Evolutionary conservation across 768 basidiomycete genomes (phyloP).

Genomic region (Lyophyllum semitale): DNA sequence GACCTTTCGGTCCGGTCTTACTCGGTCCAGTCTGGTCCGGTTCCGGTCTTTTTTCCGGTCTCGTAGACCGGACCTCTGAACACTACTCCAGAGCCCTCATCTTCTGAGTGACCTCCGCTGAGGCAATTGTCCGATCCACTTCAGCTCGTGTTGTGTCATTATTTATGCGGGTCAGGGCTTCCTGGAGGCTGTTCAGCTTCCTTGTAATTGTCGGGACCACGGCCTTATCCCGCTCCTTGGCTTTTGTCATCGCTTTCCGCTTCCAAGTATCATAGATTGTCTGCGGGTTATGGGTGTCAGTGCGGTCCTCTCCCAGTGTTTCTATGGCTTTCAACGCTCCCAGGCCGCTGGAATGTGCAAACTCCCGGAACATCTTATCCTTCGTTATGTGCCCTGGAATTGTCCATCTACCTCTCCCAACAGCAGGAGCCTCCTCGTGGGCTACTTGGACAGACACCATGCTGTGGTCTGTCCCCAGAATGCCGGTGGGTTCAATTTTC

Average conservation of each 20-base stretch:
- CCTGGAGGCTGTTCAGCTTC: not conserved
- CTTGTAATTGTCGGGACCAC: not conserved
- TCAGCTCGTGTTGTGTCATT: not conserved
- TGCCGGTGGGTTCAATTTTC: not conserved
- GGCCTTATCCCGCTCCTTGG: not conserved
- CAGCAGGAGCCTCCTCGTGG: not conserved
- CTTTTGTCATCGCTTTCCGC: not conserved
- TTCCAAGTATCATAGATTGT: not conserved
- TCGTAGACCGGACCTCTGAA: too few relatives aligned
- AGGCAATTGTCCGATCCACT: too few relatives aligned
- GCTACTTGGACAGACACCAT: not conserved
- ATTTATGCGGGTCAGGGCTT: not conserved
- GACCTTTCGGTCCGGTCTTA: too few relatives aligned
- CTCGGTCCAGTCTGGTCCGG: too few relatives aligned
- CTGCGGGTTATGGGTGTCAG: not conserved
- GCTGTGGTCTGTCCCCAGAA: too few relatives aligned
- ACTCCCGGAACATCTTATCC: not conserved
- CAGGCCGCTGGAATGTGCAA: not conserved
- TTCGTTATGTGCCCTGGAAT: not conserved
- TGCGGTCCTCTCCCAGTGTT: not conserved
- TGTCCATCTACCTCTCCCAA: too few relatives aligned
- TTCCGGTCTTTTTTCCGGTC: too few relatives aligned
- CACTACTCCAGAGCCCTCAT: too few relatives aligned
- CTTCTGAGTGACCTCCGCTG: too few relatives aligned
- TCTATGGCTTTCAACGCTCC: not conserved